Evolutionary conservation across 306 rosid genomes (phyloP).

Genomic region (Parietaria judaica): DNA sequence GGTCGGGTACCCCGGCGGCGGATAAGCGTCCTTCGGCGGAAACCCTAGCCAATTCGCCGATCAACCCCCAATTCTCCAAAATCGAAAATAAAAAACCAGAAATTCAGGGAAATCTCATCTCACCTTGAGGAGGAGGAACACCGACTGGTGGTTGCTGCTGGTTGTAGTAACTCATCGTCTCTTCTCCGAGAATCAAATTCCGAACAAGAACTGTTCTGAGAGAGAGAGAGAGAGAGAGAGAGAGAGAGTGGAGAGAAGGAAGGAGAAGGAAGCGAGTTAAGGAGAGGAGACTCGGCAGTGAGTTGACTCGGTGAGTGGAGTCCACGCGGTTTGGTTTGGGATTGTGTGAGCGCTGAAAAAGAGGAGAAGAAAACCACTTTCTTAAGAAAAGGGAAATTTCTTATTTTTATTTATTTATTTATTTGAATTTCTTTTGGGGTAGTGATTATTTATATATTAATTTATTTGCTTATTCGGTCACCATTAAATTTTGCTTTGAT

Average conservation of each 20-base stretch:
- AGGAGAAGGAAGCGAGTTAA: background rate
- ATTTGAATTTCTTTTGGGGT: too few relatives aligned
- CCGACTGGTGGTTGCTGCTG: slow-evolving; percentile 85
- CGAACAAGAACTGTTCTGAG: background rate
- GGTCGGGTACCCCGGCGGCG: slow-evolving; percentile 42
- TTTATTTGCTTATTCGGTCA: too few relatives aligned
- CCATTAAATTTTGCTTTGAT: too few relatives aligned
- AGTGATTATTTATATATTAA: too few relatives aligned
- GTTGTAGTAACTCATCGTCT: slow-evolving; percentile 66
- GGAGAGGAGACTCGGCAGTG: background rate
- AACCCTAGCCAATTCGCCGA: slow-evolving; percentile 34
- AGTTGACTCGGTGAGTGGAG: background rate
- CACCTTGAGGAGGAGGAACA: slow-evolving; percentile 83
- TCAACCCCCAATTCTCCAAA: background rate
- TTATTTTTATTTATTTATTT: too few relatives aligned
- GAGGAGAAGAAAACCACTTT: background rate
- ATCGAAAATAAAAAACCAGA: background rate
- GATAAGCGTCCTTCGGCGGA: slow-evolving; percentile 72
- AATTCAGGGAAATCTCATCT: background rate
- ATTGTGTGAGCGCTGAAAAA: background rate
- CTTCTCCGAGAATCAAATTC: background rate
- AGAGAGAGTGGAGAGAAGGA: background rate
- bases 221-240: background rate
- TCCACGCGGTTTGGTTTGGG: background rate
- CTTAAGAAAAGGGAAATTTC: background rate